Evolutionary conservation across 78 protist genomes (phyloP), one percentile per base, ranked within the genome.

Genomic region (Pigoraptor vietnamica): DNA sequence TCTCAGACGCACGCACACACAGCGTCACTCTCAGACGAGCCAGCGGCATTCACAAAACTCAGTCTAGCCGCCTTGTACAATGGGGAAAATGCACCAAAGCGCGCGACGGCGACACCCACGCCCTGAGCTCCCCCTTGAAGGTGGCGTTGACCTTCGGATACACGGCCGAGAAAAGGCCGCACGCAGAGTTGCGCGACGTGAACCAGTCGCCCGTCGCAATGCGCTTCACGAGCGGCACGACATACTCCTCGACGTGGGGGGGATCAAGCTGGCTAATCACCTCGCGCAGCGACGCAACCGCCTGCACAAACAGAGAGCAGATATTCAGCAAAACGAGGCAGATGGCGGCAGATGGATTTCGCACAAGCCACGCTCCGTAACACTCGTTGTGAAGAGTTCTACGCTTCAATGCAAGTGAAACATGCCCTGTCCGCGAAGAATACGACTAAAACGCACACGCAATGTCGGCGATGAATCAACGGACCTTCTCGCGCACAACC

Each of bases 401-500:
- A n/a, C n/a, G n/a, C n/a, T n/a, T n/a, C n/a, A n/a, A n/a, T n/a
- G n/a, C n/a, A n/a, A n/a, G n/a, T n/a, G n/a, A n/a, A n/a, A n/a
- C n/a, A n/a, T n/a, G n/a, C n/a, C n/a, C n/a, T n/a, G n/a, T n/a
- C n/a, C n/a, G n/a, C n/a, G n/a, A n/a, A n/a, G n/a, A n/a, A n/a
- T n/a, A n/a, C n/a, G n/a, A n/a, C n/a, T n/a, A n/a, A n/a, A n/a
- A n/a, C n/a, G n/a, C n/a, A n/a, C n/a, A n/a, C n/a, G 24, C 40
- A 1, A 25, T 14, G 24, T 0, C 48, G 23, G 24, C 33, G 2
- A 40, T n/a, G 83, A 0, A 0, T 34, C 39, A 9, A 35, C 93
- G 32, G 37, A 96, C 98, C 96, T 98, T 97, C 14, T 98, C 99
- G 37, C 99, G 93, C 0, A 98, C 99, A n/a, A 93, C 88, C 0